Base-by-base conservation (phyloP, 176 grass and related monocot species). In the Ananas comosus region DNA sequence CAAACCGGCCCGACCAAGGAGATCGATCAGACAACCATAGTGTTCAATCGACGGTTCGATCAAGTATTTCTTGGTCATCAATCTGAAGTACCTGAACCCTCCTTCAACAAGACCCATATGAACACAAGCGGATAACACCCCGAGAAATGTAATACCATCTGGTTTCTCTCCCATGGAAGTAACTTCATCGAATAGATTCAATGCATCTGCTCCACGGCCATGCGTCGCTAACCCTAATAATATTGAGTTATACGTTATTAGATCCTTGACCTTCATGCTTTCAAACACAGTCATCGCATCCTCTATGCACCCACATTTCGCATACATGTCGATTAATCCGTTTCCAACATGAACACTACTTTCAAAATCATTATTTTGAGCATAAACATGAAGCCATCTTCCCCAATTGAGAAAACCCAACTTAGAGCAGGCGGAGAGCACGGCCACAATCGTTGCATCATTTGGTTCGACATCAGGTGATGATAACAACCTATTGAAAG, bases 241-340 rank as follows among this genome's bases (percentile, higher is more conserved):
- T 51, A 69, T 77, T 3, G 65, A 68, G n/a, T 77, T 77, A 64
- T 53, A 77, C n/a, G 52, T 68, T 28, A 77, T 49, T 1, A 77
- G 28, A 57, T 77, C 65, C 74, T 58, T 77, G 1, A 9, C 53
- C 42, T 12, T 11, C 52, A 68, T 68, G 51, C 8, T 11, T 1
- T 59, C 12, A 8, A 68, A 69, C 13, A 77, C 52, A 1, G 48
- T 11, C 29, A 59, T 1, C 2, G 74, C 74, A 58, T 61, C 65
- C 1, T 49, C 74, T 58, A 69, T 25, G 18, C 74, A 68, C 23
- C 65, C 65, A 17, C 65, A 77, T 61, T 77, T 77, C 24, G 51
- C 51, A 25, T 77, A 77, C 74, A 76, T 68, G 19, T 77, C 74
- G 22, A 77, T 61, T 2, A 77, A 65, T 50, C 52, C 74, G 50